phyloP scores from a whole-genome alignment of 345 rosid species.

The Corymbia maculata region DNA sequence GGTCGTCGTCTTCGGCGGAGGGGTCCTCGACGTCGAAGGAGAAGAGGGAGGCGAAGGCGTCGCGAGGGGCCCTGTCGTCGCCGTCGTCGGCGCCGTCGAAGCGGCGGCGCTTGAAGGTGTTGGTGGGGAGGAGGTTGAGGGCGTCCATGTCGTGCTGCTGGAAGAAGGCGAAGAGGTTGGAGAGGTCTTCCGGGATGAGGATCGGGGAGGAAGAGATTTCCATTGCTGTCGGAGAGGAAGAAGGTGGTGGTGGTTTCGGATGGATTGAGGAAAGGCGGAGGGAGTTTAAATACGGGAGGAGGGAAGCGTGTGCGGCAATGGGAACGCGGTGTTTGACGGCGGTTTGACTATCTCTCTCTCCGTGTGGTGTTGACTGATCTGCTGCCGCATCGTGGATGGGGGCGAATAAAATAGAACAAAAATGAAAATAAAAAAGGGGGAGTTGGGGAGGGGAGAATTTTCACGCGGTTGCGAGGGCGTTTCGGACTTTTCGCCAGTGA shows the following conservation, averaged over 20 bases:
- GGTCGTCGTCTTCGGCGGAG: not conserved
- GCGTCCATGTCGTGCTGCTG: conserved; percentile 10
- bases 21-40: not conserved
- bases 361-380: not conserved
- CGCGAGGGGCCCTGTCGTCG: not conserved
- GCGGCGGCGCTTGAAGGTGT: conserved; percentile 7
- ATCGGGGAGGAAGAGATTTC: not conserved
- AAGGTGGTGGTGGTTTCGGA: not conserved
- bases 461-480: not conserved
- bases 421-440: not conserved
- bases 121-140: not conserved
- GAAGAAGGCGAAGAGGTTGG: conserved; percentile 9
- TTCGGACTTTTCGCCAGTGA: not conserved
- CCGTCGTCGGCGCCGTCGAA: not conserved
- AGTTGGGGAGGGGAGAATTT: not conserved
- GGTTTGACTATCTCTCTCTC: not conserved
- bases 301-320: conserved; percentile 15
- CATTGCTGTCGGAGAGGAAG: not conserved
- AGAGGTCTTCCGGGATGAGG: conserved; percentile 19
- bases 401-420: not conserved
- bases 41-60: not conserved
- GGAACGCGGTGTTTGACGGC: conserved; percentile 21
- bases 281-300: not conserved
- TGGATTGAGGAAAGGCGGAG: too few relatives aligned
- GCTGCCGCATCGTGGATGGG: not conserved